phyloP scores from a whole-genome alignment of 2,329 filamentous ascomycete species.

The Zasmidium angulare region DNA sequence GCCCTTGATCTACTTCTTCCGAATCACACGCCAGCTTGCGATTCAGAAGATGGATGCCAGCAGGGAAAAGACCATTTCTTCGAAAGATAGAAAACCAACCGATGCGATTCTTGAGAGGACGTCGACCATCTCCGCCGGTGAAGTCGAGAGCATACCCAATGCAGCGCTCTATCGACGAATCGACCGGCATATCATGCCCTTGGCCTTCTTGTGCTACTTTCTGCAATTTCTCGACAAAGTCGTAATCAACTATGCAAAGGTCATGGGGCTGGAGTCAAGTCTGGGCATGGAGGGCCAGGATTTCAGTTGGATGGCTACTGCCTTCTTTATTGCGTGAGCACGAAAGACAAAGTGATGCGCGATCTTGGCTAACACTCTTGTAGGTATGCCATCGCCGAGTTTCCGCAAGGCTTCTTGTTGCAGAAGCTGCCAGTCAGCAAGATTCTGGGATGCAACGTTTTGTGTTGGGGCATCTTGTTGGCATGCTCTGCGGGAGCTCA shows the following conservation, averaged over 20 bases:
- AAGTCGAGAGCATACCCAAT: too few relatives aligned
- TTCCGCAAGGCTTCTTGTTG: slow-evolving; percentile 46
- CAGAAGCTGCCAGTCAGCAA: slow-evolving; percentile 60
- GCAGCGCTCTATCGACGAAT: too few relatives aligned
- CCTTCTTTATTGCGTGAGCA: slow-evolving; percentile 64
- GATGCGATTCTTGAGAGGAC: too few relatives aligned
- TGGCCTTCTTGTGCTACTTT: not conserved
- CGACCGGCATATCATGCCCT: not conserved
- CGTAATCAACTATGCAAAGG: slow-evolving; percentile 54
- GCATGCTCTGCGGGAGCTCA: slow-evolving; percentile 55
- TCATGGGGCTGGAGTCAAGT: slow-evolving; percentile 62
- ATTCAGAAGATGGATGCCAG: too few relatives aligned
- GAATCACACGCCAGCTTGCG: too few relatives aligned
- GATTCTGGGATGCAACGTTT: slow-evolving; percentile 61
- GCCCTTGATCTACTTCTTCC: too few relatives aligned
- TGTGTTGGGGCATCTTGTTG: slow-evolving; percentile 61
- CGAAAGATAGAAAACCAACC: too few relatives aligned
- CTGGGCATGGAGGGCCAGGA: slow-evolving; percentile 58
- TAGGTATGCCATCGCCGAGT: slow-evolving; percentile 26
- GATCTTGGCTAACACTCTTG: slow-evolving; percentile 61
- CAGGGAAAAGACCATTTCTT: too few relatives aligned
- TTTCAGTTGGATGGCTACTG: slow-evolving; percentile 62
- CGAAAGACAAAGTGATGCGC: too few relatives aligned
- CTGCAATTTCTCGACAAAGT: not conserved
- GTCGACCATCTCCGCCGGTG: too few relatives aligned